Evolutionary conservation across 192 early-diverging fungal genomes (phyloP), one percentile per base, ranked within the genome.

Genomic region (Coemansia sp.): DNA sequence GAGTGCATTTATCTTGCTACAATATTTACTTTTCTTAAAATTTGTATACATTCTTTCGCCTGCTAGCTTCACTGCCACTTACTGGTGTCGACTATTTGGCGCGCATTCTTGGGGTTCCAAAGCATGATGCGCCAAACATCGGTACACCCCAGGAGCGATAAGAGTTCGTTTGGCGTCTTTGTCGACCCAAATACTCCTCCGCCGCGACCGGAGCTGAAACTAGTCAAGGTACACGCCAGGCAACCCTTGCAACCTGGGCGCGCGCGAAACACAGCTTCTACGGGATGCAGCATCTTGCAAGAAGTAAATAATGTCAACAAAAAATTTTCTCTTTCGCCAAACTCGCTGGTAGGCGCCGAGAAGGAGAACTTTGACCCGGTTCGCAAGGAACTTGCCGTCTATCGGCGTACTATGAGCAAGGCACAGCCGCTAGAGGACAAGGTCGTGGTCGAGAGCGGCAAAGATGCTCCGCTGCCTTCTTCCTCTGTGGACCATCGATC

Each of bases 351-450:
- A 32, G 32, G 51, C n/a, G 68, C 72, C 0, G 72, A 74, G 55
- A 78, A 78, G 68, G 76, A 78, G 64, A 78, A 78, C 61, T 78
- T 78, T 70, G 76, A 78, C 46, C 68, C 68, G 11, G 53, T 70
- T 38, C 60, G 42, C 31, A 74, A 74, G 41, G 60, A 67, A 21
- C 37, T 78, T 50, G 72, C 58, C 6, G n/a, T 31, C 4, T 63
- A 73, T 46, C 62, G 62, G 27, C 62, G 42, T 23, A 45, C 39
- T n/a, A 27, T 25, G 19, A 63, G 41, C 41, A 63, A 31, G 36
- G 62, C 39, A 12, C n/a, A 45, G 15, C 62, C 42, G 15, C 25
- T 63, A 17, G 36, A 41, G 19, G 39, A 63, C 42, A 63, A 31
- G 62, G 19, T 19, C 19, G 34, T 34, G 57, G 57, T n/a, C 1